Evolutionary conservation across 2,329 filamentous ascomycete species (phyloP), one percentile per base, ranked within the genome.

Genomic region (Fusarium bulbicola): DNA sequence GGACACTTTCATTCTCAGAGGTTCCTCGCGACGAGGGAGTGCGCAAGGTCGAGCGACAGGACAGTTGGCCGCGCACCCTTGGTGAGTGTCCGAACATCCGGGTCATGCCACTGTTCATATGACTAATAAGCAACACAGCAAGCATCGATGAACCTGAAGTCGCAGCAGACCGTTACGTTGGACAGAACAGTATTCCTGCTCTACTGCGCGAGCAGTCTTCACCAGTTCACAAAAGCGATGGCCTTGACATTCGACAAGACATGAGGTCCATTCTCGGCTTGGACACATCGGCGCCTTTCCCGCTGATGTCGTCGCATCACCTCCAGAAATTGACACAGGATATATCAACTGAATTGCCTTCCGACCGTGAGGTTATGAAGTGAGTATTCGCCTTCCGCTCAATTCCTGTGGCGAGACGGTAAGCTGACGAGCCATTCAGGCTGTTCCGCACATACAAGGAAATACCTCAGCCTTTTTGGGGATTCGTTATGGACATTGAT

Each of bases 131-230:
- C 63, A 74, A 30, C 37, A 66, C 77, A 83, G 85, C 86, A 67
- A 80, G 78, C 54, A 77, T 85, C 54, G 86, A 87, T 64, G 89
- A 91, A 63, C 83, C 86, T 32, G 89, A 91, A 58, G 82, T 84
- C 59, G 87, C 89, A 65, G 84, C 85, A 54, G 87, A 89, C 52
- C 85, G 90, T 46, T 92, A 91, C 79, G 85, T 92, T 39, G 90
- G 90, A 34, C 89, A 92, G 77, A 92, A 92, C 80, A 91, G 89
- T 78, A 92, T 92, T 61, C 90, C 90, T 13, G 90, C 89, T n/a
- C 81, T 92, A 40, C 82, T 92, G 43, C 85, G 89, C 66, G 90
- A 92, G 76, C 90, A 91, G 77, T 86, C 87, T 6, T 86, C 87
- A 6, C 82, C 86, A 43, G 86, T 84, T 70, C 85, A 87, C 61